Evolutionary conservation across 73 alveolate genomes (phyloP).

Genomic region (Effrenium voratum): DNA sequence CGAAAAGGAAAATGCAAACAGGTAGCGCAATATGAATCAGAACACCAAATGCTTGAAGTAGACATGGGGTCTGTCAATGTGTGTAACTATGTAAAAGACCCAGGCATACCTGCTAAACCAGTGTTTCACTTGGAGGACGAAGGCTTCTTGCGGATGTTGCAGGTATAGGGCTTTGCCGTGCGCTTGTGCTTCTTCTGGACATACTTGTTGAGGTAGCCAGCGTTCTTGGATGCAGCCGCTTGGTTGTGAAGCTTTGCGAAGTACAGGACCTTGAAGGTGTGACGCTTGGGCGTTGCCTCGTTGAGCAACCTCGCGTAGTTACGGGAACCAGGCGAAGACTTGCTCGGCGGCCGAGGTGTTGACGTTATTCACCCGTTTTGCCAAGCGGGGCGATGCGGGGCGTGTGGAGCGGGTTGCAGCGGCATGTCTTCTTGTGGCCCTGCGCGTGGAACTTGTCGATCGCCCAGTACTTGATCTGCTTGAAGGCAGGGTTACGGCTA

Average conservation of each 20-base stretch:
- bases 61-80: too few relatives aligned
- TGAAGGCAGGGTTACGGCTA: not conserved
- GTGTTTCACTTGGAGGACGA: too few relatives aligned
- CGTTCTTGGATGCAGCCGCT: not conserved
- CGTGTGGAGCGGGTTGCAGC: not conserved
- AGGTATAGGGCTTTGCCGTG: not conserved
- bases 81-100: too few relatives aligned
- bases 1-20: too few relatives aligned
- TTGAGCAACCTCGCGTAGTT: not conserved
- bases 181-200: not conserved
- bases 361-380: not conserved
- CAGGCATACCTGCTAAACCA: too few relatives aligned
- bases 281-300: not conserved
- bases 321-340: slow-evolving; percentile 10
- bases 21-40: too few relatives aligned
- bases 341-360: slow-evolving; percentile 18
- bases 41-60: too few relatives aligned
- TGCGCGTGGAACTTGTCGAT: not conserved
- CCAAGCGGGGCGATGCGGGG: too few relatives aligned
- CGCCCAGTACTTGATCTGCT: not conserved
- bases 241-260: not conserved
- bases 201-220: not conserved
- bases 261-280: not conserved
- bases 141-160: not conserved
- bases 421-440: not conserved